Conservation (phyloP, 768 basidiomycete species). For the Boletellus sp. region DNA sequence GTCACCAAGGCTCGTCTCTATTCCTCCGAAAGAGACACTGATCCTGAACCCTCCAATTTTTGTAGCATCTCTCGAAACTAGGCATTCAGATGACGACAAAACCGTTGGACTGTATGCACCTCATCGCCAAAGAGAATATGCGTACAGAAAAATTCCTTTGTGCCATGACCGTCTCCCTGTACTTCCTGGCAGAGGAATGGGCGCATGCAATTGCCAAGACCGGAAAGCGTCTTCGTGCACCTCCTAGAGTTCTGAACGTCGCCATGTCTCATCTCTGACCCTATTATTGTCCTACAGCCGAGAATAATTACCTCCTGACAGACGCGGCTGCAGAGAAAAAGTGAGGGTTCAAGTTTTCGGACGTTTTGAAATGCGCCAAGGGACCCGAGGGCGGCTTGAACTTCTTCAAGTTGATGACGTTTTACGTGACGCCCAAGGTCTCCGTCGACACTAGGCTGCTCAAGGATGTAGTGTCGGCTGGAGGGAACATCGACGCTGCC, state of each 20-base stretch:
- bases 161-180: constrained; percentile 61
- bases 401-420: constrained; percentile 60
- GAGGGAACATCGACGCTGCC: constrained; percentile 52
- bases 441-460: constrained; percentile 55
- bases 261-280: background rate
- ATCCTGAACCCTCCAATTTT: background rate
- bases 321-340: constrained; percentile 65
- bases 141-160: constrained; percentile 88
- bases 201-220: constrained; percentile 53
- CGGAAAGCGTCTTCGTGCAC: constrained; percentile 62
- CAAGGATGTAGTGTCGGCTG: constrained; percentile 63
- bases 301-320: constrained; percentile 52
- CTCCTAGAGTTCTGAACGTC: background rate
- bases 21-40: background rate
- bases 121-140: constrained; percentile 63
- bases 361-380: constrained; percentile 59
- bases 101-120: constrained; percentile 71
- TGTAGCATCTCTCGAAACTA: constrained; percentile 56
- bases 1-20: constrained; percentile 51
- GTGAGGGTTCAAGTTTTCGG: constrained; percentile 58
- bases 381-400: constrained; percentile 39
- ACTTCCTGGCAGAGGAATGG: constrained; percentile 68
- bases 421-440: constrained; percentile 74
- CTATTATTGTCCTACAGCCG: constrained; percentile 43
- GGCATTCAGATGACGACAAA: constrained; percentile 64